Percentiles rank a stretch among this genome's conserved stretches.
phyloP scores from a whole-genome alignment of 2,329 filamentous ascomycete genomes.

The Penicillium nordicum region DNA sequence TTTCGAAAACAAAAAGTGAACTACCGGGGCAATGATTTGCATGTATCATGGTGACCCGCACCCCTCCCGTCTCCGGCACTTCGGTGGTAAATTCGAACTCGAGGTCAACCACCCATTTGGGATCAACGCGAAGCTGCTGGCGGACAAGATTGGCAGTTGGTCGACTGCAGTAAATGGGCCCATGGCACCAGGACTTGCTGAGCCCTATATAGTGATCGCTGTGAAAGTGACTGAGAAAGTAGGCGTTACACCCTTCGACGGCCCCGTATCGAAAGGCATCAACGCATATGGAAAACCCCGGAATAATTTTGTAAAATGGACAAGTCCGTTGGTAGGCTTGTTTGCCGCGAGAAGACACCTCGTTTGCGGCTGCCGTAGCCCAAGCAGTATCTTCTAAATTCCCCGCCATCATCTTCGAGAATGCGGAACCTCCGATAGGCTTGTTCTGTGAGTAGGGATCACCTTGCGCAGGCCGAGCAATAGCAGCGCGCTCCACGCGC shows the following conservation, averaged over 20 bases:
- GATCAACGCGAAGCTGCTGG: slow-evolving; percentile 79
- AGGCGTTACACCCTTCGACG: slow-evolving; percentile 85
- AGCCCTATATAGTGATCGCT: slow-evolving; percentile 96
- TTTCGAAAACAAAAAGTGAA: slow-evolving; percentile 90
- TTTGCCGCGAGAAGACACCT: slow-evolving; percentile 74
- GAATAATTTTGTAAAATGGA: slow-evolving; percentile 98
- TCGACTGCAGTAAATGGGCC: slow-evolving; percentile 92
- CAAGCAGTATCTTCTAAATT: slow-evolving; percentile 89
- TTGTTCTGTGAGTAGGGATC: slow-evolving; percentile 65
- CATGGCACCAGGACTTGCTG: slow-evolving; percentile 83
- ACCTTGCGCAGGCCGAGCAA: slow-evolving; percentile 74
- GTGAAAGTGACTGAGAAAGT: slow-evolving; percentile 97
- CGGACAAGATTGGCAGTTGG: slow-evolving; percentile 87
- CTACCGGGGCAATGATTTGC: slow-evolving; percentile 97
- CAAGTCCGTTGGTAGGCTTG: slow-evolving; percentile 86
- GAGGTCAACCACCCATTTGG: slow-evolving; percentile 78
- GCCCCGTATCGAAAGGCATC: slow-evolving; percentile 95
- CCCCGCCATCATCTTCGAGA: slow-evolving; percentile 87
- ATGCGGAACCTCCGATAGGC: slow-evolving; percentile 62
- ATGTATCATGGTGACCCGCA: slow-evolving; percentile 87
- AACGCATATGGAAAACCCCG: slow-evolving; percentile 86
- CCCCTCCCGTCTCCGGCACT: slow-evolving; percentile 77
- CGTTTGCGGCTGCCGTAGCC: slow-evolving; percentile 77
- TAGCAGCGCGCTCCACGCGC: slow-evolving; percentile 63
- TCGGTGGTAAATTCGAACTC: slow-evolving; percentile 79